A percentile compares a stretch with the other conserved stretches of the same genome.
Evolutionary conservation across 805 yeast genomes (phyloP).

Genomic region (Scheffersomyces stipitis): DNA sequence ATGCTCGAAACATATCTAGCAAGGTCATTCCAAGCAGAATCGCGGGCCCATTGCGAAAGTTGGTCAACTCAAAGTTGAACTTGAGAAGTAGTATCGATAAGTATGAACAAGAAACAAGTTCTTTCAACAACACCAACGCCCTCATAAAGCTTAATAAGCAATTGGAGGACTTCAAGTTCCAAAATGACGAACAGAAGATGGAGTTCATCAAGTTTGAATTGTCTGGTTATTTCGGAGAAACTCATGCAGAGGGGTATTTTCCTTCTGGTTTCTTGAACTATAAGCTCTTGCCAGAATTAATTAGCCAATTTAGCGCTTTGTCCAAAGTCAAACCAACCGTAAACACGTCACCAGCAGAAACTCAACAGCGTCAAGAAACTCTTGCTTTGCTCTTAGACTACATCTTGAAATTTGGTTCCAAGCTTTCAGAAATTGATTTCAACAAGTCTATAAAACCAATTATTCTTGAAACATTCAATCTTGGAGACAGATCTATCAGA

Average conservation of each 20-base stretch:
- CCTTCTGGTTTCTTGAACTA: slow-evolving; percentile 57
- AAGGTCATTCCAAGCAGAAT: slow-evolving; percentile 1
- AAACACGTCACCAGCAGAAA: slow-evolving; percentile 28
- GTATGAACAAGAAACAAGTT: slow-evolving; percentile 24
- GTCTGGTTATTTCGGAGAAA: slow-evolving; percentile 14
- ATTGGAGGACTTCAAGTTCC: slow-evolving; percentile 56
- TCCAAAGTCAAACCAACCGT: slow-evolving; percentile 25
- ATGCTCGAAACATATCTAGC: neutral
- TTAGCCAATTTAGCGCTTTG: slow-evolving; percentile 39
- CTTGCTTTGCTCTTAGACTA: slow-evolving; percentile 39
- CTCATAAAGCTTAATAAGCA: slow-evolving; percentile 54
- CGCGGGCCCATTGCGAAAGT: slow-evolving; percentile 25
- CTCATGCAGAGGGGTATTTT: slow-evolving; percentile 21
- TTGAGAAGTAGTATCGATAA: slow-evolving; percentile 30
- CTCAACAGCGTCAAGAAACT: slow-evolving; percentile 35
- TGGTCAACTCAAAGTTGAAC: slow-evolving; percentile 36
- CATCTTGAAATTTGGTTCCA: slow-evolving; percentile 36
- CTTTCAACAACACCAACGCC: slow-evolving; percentile 36
- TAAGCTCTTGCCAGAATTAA: slow-evolving; percentile 70
- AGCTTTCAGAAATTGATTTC: slow-evolving; percentile 33
- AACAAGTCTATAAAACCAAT: slow-evolving; percentile 53
- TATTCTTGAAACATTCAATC: slow-evolving; percentile 58
- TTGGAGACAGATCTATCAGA: slow-evolving; percentile 77
- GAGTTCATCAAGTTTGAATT: slow-evolving; percentile 35
- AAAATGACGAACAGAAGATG: slow-evolving; percentile 53